Evolutionary conservation across 2,329 filamentous ascomycete genomes (phyloP), one percentile per base, ranked within the genome.

Genomic region (Kalmusia sp.): DNA sequence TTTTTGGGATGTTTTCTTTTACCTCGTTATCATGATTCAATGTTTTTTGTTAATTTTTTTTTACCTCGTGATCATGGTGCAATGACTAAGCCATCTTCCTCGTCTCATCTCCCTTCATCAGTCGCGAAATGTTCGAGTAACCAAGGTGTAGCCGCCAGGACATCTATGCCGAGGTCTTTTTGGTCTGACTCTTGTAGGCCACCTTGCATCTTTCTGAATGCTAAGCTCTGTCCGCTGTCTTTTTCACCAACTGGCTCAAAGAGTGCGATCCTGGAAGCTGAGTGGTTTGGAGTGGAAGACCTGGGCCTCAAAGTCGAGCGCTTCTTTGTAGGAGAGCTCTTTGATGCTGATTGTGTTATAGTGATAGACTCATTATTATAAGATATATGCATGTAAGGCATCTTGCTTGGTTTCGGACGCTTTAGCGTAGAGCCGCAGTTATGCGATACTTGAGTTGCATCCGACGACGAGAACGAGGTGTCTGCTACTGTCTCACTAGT

Each of bases 371-470:
- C 70, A 19, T 62, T 64, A 9, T 49, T 53, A 19, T 64, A 63
- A 2, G 73, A 63, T 37, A 68, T 71, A 15, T 65, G 64, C 54
- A 70, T 61, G 3, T 59, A 52, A 22, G 71, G 64, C 5, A 63
- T 56, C 39, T 69, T 72, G 56, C 68, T 65, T 22, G 72, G 66
- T 48, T 73, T 77, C 1, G 69, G 54, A 14, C 79, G 74, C 57
- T 81, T 81, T 3, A 77, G 77, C 6, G 69, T 73, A 2, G 74
- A 74, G 11, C 65, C 64, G 27, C n/a, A n/a, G n/a, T 44, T 53
- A 22, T 58, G 61, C 4, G 56, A 64, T 5, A 52, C 52, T 7
- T 59, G 51, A 17, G 61, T 49, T 3, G 55, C 57, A 21, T 56
- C 50, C 3, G 55, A 58, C 3, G 68, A 69, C 14, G 49, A 62